Evolutionary conservation across 2,329 filamentous ascomycete species (phyloP), one percentile per base, ranked within the genome.

Genomic region (Cadophora sp.): DNA sequence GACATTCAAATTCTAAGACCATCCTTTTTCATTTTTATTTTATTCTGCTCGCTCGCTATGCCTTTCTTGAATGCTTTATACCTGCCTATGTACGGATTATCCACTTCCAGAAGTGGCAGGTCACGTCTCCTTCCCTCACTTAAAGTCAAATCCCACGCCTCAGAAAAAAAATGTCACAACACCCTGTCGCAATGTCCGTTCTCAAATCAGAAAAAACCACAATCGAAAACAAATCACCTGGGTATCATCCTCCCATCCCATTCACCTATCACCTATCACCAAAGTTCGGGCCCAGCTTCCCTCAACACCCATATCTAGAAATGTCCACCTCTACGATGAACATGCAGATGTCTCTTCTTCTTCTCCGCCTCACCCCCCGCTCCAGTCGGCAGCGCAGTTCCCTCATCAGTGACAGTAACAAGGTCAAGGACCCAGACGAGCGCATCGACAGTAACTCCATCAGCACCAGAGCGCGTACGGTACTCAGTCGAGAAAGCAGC

Each of bases 391-490:
- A 20, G 18, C 9, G 18, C 9, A 45, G 64, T 66, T 4, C 30
- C 39, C 1, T 20, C 20, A 1, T 41, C 77, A 0, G 84, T 87
- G 18, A 87, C 83, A 61, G 83, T 87, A 33, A 87, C 81, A 4
- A 83, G 73, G 55, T 85, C 81, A 77, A 88, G 81, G 62, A 85
- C 83, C 83, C 85, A 87, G 14, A 87, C 76, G 24, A 90, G 82
- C 78, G 89, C 83, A 68, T 81, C 81, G 14, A 90, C 84, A 7
- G 82, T 72, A 53, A 81, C 80, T 61, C 82, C 82, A 18, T 27
- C 22, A 16, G 55, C 18, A 2, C 55, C 55, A 24, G 33, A 41
- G 9, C 79, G 78, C 20, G 86, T 88, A 56, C 83, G 68, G 68
- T 81, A 87, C 71, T 87, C 77, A 5, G 86, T 89, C 76, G 83